Evolutionary conservation across 140 eudicot genomes (phyloP), one percentile per base, ranked within the genome.

Genomic region (Erigeron philadelphicus): DNA sequence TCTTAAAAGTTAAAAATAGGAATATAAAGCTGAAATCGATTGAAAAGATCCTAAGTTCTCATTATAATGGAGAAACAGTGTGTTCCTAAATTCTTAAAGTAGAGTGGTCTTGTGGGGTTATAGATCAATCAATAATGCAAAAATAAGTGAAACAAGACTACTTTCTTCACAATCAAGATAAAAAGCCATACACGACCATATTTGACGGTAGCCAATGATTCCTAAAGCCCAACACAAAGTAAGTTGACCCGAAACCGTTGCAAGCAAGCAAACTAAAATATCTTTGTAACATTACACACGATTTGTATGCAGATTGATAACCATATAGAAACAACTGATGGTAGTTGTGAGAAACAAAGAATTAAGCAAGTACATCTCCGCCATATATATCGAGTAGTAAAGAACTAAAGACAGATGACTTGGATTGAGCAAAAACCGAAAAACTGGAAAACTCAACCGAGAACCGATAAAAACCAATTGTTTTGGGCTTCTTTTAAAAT

Each of bases 151-250:
- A 40, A 45, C 61, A 18, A 64, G 12, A 10, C 5, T 64, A 64
- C 81, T 64, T 77, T 77, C 76, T 65, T 52, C 11, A 61, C 23
- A 40, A 75, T 67, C 38, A 41, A 71, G 77, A 71, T 71, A 65
- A 18, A 71, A 64, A 71, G 77, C n/a, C 73, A 71, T 45, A 31
- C 54, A 56, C 35, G n/a, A 57, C 74, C 70, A 71, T 35, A 31
- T 71, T 77, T 49, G 12, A 77, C 70, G 77, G 81, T 77, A 56
- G 68, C 41, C 13, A 77, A 77, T 77, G 81, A 71, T 40, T 66
- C 81, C 81, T 64, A 71, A 77, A 56, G 68, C 11, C 43, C 17
- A 64, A 66, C 81, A 77, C 57, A 35, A 61, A 31, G 40, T 21
- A 48, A 13, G 47, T 57, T 65, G 77, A 64, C 73, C 13, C n/a